Percentiles rank a stretch among this genome's conserved stretches.
phyloP scores from a whole-genome alignment of 352 stramenopile genomes.

The Globisporangium spinosum region DNA sequence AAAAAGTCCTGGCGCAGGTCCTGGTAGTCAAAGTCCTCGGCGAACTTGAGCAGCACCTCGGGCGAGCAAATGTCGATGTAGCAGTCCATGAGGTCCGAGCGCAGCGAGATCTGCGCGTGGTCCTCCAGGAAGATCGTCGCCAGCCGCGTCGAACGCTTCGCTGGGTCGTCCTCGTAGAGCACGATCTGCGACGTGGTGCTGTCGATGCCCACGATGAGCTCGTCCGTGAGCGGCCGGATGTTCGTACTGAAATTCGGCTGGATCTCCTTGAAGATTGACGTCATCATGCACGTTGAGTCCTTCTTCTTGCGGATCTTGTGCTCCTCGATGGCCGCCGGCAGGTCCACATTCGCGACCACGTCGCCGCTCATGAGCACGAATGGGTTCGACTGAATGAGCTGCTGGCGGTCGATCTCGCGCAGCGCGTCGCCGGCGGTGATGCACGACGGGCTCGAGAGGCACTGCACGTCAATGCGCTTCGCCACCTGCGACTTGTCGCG shows the following conservation, averaged over 20 bases:
- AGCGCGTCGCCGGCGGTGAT: constrained; percentile 93
- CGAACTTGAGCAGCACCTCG: constrained; percentile 96
- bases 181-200: constrained; percentile 76
- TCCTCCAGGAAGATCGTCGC: constrained; percentile 78
- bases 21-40: constrained; percentile 98
- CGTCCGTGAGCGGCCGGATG: constrained; percentile 71
- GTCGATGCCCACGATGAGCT: constrained; percentile 83
- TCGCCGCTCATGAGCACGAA: constrained; percentile 97
- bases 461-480: constrained; percentile 53
- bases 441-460: constrained; percentile 77
- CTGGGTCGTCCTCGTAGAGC: constrained; percentile 73
- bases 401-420: constrained; percentile 93
- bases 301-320: constrained; percentile 84
- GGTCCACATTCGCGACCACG: constrained; percentile 95
- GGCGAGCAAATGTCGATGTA: constrained; percentile 98
- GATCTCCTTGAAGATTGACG: constrained; percentile 91
- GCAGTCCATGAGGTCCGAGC: constrained; percentile 94
- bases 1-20: constrained; percentile 95
- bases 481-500: constrained; percentile 48
- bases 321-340: constrained; percentile 64
- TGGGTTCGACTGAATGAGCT: constrained; percentile 94
- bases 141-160: constrained; percentile 43
- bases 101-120: constrained; percentile 87
- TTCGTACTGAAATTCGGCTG: constrained; percentile 48
- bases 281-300: constrained; percentile 95